A percentile compares a stretch with the other conserved stretches of the same genome.
Conservation (phyloP, 2,329 filamentous ascomycete genomes). For the Aureobasidium sp. region DNA sequence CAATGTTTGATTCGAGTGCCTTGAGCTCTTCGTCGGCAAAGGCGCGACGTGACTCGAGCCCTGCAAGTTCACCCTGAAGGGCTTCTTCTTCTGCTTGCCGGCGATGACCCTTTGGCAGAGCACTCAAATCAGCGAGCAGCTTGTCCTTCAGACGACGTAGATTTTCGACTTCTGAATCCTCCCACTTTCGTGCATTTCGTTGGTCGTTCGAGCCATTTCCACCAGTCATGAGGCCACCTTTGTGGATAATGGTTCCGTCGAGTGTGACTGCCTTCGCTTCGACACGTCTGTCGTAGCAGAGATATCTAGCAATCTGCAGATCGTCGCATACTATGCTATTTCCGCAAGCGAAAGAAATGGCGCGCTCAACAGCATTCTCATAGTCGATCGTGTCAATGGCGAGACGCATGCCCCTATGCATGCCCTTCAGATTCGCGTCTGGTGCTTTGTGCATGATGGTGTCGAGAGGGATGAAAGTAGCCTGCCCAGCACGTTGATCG, state of each 20-base stretch:
- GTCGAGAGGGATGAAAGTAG: slow-evolving; percentile 93
- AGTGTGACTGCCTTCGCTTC: slow-evolving; percentile 91
- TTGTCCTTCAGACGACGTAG: slow-evolving; percentile 71
- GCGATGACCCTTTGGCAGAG: slow-evolving; percentile 71
- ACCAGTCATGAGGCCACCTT: slow-evolving; percentile 93
- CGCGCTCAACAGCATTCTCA: slow-evolving; percentile 78
- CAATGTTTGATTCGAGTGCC: slow-evolving; percentile 72
- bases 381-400: slow-evolving; percentile 97
- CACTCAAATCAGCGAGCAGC: slow-evolving; percentile 68
- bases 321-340: slow-evolving; percentile 92
- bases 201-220: slow-evolving; percentile 73
- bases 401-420: slow-evolving; percentile 72
- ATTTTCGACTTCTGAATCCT: slow-evolving; percentile 82
- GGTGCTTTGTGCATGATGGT: slow-evolving; percentile 93
- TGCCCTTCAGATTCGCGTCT: slow-evolving; percentile 84
- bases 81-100: slow-evolving; percentile 71
- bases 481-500: slow-evolving; percentile 76
- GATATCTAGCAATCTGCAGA: slow-evolving; percentile 75
- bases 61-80: slow-evolving; percentile 70
- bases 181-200: slow-evolving; percentile 67
- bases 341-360: slow-evolving; percentile 90
- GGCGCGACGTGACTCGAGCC: slow-evolving; percentile 68
- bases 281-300: slow-evolving; percentile 77
- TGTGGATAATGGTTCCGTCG: slow-evolving; percentile 95
- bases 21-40: slow-evolving; percentile 69